phyloP scores from a whole-genome alignment of 495 filamentous ascomycete species.

The Trichodelitschia bisporula region DNA sequence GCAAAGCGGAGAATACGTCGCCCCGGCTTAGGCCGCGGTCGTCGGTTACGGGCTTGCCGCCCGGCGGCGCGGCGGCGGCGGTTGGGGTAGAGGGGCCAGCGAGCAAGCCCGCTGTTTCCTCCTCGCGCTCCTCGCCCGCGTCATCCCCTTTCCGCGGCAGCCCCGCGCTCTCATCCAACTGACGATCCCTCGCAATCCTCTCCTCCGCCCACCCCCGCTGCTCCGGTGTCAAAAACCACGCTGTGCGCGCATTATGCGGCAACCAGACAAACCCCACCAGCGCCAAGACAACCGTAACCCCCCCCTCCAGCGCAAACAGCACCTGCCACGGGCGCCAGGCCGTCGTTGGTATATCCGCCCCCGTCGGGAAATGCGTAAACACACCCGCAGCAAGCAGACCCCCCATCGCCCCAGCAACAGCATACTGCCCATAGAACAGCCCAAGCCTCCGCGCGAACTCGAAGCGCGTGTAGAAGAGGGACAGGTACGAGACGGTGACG shows the following conservation, averaged over 20 bases:
- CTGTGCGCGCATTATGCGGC: conserved; percentile 21
- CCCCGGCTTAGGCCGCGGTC: conserved; percentile 19
- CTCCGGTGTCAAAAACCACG: conserved; percentile 27
- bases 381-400: conserved; percentile 22
- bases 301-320: conserved; percentile 31
- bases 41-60: conserved; percentile 6
- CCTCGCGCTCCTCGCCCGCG: conserved; percentile 3
- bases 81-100: conserved; percentile 1
- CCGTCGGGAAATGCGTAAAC: conserved; percentile 11
- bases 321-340: conserved; percentile 25
- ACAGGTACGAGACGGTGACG: conserved; percentile 26
- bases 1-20: conserved; percentile 24
- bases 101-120: conserved; percentile 7
- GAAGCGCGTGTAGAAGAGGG: conserved; percentile 27
- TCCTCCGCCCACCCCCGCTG: conserved; percentile 22
- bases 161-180: neutral
- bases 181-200: conserved; percentile 12
- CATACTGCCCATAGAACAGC: conserved; percentile 31
- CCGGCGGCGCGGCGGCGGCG: conserved; percentile 1
- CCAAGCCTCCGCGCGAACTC: conserved; percentile 27
- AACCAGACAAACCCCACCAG: conserved; percentile 24
- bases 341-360: neutral
- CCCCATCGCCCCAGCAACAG: conserved; percentile 31
- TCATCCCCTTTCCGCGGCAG: conserved; percentile 4
- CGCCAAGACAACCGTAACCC: conserved; percentile 22